Conservation (phyloP, 192 early-diverging fungal species). For the Gigaspora rosea region DNA sequence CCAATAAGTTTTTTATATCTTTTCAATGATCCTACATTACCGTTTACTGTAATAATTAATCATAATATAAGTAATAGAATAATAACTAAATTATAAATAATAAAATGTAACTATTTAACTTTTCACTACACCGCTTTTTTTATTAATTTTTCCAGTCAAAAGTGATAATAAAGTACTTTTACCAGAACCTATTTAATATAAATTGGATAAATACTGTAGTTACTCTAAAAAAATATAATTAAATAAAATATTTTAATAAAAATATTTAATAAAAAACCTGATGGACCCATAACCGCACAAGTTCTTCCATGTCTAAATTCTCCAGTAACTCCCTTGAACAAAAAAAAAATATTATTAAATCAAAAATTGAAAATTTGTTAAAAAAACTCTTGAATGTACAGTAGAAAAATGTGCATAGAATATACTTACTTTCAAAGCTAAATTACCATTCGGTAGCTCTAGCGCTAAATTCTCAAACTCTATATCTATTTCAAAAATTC, state of each 20-base stretch:
- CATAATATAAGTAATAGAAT: neutral
- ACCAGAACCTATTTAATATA: conserved; percentile 41
- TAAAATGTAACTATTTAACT: conserved; percentile 1
- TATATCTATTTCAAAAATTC: conserved; percentile 53
- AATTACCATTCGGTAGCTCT: conserved; percentile 41
- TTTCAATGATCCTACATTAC: conserved; percentile 60
- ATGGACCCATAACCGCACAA: conserved; percentile 63
- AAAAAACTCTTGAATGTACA: neutral
- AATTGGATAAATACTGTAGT: too few species aligned
- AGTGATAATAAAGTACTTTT: conserved; percentile 66
- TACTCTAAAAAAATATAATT: too few species aligned
- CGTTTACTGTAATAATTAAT: conserved; percentile 37
- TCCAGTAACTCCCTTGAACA: conserved; percentile 55
- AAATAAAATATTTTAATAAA: too few species aligned
- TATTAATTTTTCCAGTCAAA: conserved; percentile 62
- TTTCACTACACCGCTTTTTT: conserved; percentile 52
- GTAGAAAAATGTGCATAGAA: neutral
- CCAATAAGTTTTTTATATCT: conserved; percentile 69
- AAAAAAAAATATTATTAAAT: neutral
- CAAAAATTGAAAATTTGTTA: neutral
- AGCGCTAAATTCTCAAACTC: conserved; percentile 45
- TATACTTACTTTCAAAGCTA: conserved; percentile 52
- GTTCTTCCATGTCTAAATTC: conserved; percentile 50
- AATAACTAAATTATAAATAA: too few species aligned
- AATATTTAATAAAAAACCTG: neutral